These are phyloP conservation scores for Metschnikowia borealis DNA, from an alignment of 805 yeast genomes.

Conservation along the genomic window DNA sequence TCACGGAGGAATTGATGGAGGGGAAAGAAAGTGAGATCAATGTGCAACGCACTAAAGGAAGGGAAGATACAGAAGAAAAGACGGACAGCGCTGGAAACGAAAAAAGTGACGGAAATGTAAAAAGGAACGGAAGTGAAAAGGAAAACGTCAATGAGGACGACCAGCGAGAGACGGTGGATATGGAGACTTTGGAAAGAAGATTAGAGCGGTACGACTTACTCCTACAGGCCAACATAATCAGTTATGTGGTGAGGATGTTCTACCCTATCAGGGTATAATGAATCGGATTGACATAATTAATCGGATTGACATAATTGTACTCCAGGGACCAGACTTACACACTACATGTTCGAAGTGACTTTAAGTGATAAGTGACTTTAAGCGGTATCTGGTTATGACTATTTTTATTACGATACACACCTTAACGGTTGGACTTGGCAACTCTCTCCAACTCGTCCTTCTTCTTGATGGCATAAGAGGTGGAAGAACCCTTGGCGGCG, in stretches of 20 bases:
- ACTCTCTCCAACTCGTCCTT: conserved; percentile 99
- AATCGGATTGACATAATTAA: too few species aligned
- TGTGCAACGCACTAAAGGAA: not conserved
- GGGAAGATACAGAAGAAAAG: not conserved
- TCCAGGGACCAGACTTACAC: too few species aligned
- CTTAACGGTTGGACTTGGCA: conserved; percentile 99
- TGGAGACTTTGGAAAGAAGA: conserved; percentile 5
- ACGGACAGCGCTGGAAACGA: not conserved
- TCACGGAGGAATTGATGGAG: conserved; percentile 7
- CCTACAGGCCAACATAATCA: conserved; percentile 3
- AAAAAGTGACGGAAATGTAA: not conserved
- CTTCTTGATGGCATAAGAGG: conserved; percentile 99
- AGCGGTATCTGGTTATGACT: conserved; percentile 14
- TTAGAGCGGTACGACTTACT: conserved; percentile 13
- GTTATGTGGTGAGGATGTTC: conserved; percentile 12
- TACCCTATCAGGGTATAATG: conserved; percentile 15
- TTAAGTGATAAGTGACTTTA: not conserved
- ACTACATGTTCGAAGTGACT: too few species aligned
- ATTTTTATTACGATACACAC: conserved; percentile 23
- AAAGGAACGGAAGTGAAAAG: not conserved
- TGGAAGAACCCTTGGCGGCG: conserved; percentile 99
- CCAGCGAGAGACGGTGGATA: conserved; percentile 1
- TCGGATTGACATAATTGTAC: too few species aligned
- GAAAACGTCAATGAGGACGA: not conserved
- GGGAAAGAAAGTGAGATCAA: not conserved